Evolutionary conservation across 805 yeast genomes (phyloP).

Genomic region (Saturnispora besseyi): DNA sequence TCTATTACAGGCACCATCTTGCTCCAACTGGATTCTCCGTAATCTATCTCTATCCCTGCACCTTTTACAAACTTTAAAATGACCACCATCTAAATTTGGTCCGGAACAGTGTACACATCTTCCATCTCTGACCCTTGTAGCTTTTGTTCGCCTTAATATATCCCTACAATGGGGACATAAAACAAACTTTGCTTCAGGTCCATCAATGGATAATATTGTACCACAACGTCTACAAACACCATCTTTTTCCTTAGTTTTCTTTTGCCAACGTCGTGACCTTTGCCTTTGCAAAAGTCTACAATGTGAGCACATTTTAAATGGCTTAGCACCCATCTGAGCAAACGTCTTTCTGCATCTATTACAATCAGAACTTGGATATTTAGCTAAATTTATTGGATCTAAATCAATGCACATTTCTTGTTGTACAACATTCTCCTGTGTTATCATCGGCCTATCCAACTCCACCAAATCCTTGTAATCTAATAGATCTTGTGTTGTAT

Average conservation of each 20-base stretch:
- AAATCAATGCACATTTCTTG: conserved; percentile 13
- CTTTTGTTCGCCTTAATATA: conserved; percentile 45
- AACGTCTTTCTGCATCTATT: conserved; percentile 54
- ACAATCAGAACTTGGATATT: conserved; percentile 26
- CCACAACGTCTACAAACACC: conserved; percentile 66
- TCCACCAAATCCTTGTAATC: background rate
- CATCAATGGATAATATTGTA: conserved; percentile 39
- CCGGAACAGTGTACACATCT: conserved; percentile 65
- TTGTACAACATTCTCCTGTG: background rate
- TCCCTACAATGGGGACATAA: conserved; percentile 53
- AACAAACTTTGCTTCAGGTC: conserved; percentile 34
- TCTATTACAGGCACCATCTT: conserved; percentile 52
- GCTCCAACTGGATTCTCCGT: conserved; percentile 47
- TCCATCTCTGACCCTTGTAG: conserved; percentile 51
- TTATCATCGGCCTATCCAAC: background rate
- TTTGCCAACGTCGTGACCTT: conserved; percentile 57
- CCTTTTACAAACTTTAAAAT: conserved; percentile 55
- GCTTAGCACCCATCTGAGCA: conserved; percentile 37
- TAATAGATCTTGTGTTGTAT: background rate
- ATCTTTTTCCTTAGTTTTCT: conserved; percentile 45
- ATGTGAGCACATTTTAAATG: conserved; percentile 50
- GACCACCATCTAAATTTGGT: conserved; percentile 36
- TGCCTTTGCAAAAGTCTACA: conserved; percentile 58
- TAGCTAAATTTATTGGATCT: conserved; percentile 17
- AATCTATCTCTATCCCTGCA: conserved; percentile 55